Conservation (phyloP, 2,329 filamentous ascomycete species). For the Fusarium sp. region DNA sequence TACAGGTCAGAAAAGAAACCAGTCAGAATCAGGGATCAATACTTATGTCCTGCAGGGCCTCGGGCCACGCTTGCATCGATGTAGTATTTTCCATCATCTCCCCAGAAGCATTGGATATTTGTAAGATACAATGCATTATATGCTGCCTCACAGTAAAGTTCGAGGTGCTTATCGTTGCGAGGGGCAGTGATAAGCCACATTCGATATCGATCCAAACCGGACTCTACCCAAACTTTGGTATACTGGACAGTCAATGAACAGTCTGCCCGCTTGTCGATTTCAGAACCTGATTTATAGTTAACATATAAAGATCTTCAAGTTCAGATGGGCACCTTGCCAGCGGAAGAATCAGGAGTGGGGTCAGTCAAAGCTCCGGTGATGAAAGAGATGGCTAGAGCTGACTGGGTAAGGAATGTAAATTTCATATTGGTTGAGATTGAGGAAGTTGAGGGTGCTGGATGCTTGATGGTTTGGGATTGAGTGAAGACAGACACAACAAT, state of each 20-base stretch:
- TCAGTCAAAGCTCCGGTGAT: not conserved
- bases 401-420: not conserved
- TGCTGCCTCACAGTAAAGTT: not conserved
- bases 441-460: not conserved
- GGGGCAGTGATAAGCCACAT: not conserved
- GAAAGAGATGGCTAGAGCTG: not conserved
- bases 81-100: not conserved
- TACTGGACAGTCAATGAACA: conserved; percentile 2
- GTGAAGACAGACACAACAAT: not conserved
- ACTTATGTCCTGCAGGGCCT: not conserved
- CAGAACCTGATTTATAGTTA: not conserved
- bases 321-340: not conserved
- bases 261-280: not conserved
- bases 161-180: not conserved
- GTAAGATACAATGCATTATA: not conserved
- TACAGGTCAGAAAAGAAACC: not conserved
- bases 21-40: not conserved
- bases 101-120: not conserved
- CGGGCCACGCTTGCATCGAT: not conserved
- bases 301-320: rapidly evolving
- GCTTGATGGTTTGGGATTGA: not conserved
- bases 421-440: not conserved
- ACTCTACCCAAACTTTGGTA: not conserved
- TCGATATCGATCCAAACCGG: not conserved
- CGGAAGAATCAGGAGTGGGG: not conserved